Evolutionary conservation across 164 flowering plant species (phyloP).

Genomic region (Chimonanthus praecox): DNA sequence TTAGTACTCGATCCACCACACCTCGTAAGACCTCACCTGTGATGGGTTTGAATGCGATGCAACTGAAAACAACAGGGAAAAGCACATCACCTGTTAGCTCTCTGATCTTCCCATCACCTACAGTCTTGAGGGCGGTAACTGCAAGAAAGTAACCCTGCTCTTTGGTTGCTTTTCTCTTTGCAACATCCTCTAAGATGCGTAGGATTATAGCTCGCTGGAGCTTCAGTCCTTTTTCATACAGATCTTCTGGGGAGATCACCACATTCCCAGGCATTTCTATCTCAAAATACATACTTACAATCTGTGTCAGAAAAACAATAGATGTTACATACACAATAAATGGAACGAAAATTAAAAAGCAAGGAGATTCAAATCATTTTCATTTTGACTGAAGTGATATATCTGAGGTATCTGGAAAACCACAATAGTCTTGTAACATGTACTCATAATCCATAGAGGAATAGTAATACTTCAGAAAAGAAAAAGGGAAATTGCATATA

Average conservation of each 20-base stretch:
- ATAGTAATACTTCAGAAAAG: no score
- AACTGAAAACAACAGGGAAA: constrained; percentile 63
- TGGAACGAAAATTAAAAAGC: no score
- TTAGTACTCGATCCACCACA: constrained; percentile 46
- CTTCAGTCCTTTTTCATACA: constrained; percentile 20
- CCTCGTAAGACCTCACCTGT: constrained; percentile 65
- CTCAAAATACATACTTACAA: constrained; percentile 21
- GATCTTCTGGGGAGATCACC: constrained; percentile 20
- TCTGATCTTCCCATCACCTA: constrained; percentile 62
- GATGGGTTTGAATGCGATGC: constrained; percentile 61
- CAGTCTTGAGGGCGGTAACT: constrained; percentile 41
- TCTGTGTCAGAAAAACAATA: background rate
- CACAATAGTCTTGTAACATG: no score
- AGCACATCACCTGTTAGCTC: constrained; percentile 57
- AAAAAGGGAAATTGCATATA: no score
- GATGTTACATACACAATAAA: background rate
- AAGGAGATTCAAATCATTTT: background rate
- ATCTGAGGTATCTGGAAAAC: no score
- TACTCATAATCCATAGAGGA: no score
- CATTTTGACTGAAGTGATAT: no score
- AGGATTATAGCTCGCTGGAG: constrained; percentile 51
- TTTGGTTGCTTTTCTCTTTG: constrained; percentile 49
- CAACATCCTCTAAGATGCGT: constrained; percentile 52
- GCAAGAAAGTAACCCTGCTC: constrained; percentile 64
- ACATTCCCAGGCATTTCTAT: constrained; percentile 22